A percentile compares a stretch with the other conserved stretches of the same genome.
phyloP scores from a whole-genome alignment of 2,329 filamentous ascomycete genomes.

The Cladosporium halotolerans region DNA sequence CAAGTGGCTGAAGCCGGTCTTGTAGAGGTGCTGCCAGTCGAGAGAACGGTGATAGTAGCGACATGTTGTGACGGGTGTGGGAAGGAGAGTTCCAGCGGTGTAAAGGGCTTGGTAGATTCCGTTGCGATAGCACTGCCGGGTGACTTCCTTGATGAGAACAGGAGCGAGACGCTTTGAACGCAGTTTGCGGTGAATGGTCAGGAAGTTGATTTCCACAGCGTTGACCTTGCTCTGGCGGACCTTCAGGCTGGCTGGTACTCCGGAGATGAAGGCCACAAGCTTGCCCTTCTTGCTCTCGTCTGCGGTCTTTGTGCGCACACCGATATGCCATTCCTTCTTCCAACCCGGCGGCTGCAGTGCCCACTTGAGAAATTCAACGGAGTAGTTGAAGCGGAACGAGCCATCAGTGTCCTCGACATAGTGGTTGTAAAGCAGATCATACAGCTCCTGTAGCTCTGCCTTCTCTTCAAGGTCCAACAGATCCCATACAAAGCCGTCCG shows the following conservation, averaged over 20 bases:
- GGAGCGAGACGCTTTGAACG: constrained; percentile 87
- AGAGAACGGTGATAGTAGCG: constrained; percentile 92
- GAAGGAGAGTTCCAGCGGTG: constrained; percentile 84
- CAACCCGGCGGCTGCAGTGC: constrained; percentile 91
- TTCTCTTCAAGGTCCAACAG: constrained; percentile 78
- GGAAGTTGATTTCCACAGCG: constrained; percentile 93
- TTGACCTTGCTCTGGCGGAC: constrained; percentile 70
- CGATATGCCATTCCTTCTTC: constrained; percentile 91
- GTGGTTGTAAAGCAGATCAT: constrained; percentile 83
- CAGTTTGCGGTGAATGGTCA: constrained; percentile 97
- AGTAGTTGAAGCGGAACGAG: constrained; percentile 98
- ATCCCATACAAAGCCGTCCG: constrained; percentile 89
- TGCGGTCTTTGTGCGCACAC: constrained; percentile 61
- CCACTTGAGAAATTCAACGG: constrained; percentile 81
- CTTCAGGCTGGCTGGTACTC: constrained; percentile 76
- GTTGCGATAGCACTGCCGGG: constrained; percentile 78
- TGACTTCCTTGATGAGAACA: constrained; percentile 96
- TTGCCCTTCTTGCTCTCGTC: constrained; percentile 63
- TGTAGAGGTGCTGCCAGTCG: constrained; percentile 94
- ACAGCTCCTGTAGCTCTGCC: constrained; percentile 76
- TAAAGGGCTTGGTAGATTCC: constrained; percentile 94
- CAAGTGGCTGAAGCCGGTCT: constrained; percentile 87
- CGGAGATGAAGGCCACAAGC: constrained; percentile 92
- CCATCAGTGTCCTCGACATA: constrained; percentile 97
- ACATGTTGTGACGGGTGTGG: constrained; percentile 85